Base-by-base conservation (phyloP, 768 basidiomycete species). In the Amylocystis lapponica region DNA sequence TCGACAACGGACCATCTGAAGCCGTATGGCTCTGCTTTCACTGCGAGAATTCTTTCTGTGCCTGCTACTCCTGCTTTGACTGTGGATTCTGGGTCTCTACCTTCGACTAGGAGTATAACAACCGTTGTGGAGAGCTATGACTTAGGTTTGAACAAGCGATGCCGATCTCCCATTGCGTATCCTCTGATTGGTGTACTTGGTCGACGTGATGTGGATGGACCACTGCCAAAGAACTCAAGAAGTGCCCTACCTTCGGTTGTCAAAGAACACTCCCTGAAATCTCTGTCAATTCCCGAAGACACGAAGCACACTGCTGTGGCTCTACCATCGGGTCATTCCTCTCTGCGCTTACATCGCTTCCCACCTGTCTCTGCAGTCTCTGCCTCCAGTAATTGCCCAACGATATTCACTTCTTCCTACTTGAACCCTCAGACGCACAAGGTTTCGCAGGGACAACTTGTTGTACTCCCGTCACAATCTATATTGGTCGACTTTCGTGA, bases 401-500 rank as follows among this genome's bases (percentile, higher is more conserved):
- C n/a, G n/a, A n/a, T 47, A 30, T 74, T 20, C n/a, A 71, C 69
- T 5, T 23, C 33, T 8, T n/a, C n/a, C n/a, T 50, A 53, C 21
- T 46, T 61, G 14, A 44, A 29, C 5, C 45, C 51, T 2, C 49
- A 71, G 47, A 67, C 67, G 3, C 72, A 76, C 56, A 79, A 78
- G 55, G 58, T 70, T 16, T 50, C 66, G 2, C 60, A 69, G 32
- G 78, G 78, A 0, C 70, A 69, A 30, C 46, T 79, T 12, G 71
- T 71, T 2, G 55, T 80, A n/a, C 57, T 78, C 8, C 72, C 73
- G 7, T 77, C 75, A 2, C 63, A 53, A 35, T 66, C 72, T 17
- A 48, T 75, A n/a, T 63, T 79, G 1, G 69, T 78, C 21, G 78
- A 80, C 54, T 72, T 78, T 38, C 70, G 77, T n/a, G 74, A 76